Evolutionary conservation across 2,329 filamentous ascomycete species (phyloP).

Genomic region (Anthostomella pinea): DNA sequence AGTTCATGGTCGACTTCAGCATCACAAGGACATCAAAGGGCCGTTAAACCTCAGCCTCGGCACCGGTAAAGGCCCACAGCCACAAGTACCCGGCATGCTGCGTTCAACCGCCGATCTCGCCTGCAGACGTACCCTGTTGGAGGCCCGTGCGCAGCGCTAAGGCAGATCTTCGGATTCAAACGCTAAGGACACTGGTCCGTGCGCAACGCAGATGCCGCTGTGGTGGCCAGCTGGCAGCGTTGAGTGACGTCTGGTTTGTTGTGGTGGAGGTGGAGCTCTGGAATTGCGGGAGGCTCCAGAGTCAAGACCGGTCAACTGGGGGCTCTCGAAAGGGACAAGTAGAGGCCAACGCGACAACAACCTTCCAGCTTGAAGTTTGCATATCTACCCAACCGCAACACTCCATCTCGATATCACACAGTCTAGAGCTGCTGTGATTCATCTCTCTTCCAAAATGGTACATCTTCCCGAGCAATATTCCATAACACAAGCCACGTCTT

Average conservation of each 20-base stretch:
- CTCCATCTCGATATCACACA: neutral
- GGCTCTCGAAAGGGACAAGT: no score
- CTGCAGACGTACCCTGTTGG: no score
- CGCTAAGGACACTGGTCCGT: no score
- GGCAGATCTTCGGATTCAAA: no score
- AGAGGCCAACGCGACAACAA: no score
- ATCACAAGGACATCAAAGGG: constrained; percentile 12
- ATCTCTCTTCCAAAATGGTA: constrained; percentile 22
- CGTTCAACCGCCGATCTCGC: neutral
- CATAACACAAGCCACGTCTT: constrained; percentile 1
- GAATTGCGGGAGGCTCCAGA: no score
- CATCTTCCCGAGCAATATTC: neutral
- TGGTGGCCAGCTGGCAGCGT: no score
- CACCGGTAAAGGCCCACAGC: constrained; percentile 7
- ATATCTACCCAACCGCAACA: constrained; percentile 2
- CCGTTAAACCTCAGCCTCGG: constrained; percentile 17
- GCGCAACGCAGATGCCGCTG: no score
- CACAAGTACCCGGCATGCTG: neutral
- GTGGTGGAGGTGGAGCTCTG: no score
- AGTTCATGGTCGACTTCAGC: constrained; percentile 8
- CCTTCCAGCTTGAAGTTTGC: constrained; percentile 11
- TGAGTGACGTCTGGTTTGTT: no score
- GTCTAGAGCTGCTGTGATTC: neutral
- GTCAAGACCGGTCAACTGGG: no score
- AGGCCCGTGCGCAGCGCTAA: no score